phyloP scores from a whole-genome alignment of 2,329 filamentous ascomycete genomes.

The Thielaviopsis cerberus region DNA sequence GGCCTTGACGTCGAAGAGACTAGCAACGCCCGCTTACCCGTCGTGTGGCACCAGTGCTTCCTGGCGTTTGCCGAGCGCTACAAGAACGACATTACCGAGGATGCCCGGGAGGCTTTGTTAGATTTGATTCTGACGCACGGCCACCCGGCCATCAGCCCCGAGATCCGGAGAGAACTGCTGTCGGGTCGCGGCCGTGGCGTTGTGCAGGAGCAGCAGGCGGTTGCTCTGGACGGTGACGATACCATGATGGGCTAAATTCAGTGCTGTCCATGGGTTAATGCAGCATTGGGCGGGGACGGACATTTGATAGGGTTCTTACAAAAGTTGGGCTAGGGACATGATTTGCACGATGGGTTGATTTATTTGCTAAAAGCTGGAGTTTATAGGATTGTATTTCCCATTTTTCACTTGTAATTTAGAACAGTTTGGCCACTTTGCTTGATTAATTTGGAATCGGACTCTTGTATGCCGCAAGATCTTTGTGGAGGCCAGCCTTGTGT shows the following conservation, averaged over 20 bases:
- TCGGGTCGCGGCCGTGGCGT: slow-evolving; percentile 75
- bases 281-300: background rate
- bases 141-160: slow-evolving; percentile 75
- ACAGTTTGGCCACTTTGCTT: background rate
- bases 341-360: slow-evolving; percentile 12
- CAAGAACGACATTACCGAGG: slow-evolving; percentile 87
- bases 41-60: slow-evolving; percentile 91
- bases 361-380: slow-evolving; percentile 10
- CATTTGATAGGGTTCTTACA: slow-evolving; percentile 2
- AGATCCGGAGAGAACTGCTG: slow-evolving; percentile 73
- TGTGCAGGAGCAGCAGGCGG: slow-evolving; percentile 25
- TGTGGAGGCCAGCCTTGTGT: background rate
- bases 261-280: background rate
- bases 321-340: slow-evolving; percentile 10
- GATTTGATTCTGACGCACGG: slow-evolving; percentile 72
- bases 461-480: background rate
- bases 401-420: slow-evolving; percentile 5
- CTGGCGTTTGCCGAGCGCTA: slow-evolving; percentile 87
- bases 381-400: slow-evolving; percentile 4
- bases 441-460: background rate
- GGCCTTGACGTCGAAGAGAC: slow-evolving; percentile 34
- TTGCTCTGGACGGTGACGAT: slow-evolving; percentile 57
- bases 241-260: slow-evolving; percentile 47
- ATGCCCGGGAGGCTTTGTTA: slow-evolving; percentile 76
- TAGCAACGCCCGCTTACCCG: slow-evolving; percentile 50